Base-by-base conservation (phyloP, 768 basidiomycete species). In the Leucosporidium yakuticum region DNA sequence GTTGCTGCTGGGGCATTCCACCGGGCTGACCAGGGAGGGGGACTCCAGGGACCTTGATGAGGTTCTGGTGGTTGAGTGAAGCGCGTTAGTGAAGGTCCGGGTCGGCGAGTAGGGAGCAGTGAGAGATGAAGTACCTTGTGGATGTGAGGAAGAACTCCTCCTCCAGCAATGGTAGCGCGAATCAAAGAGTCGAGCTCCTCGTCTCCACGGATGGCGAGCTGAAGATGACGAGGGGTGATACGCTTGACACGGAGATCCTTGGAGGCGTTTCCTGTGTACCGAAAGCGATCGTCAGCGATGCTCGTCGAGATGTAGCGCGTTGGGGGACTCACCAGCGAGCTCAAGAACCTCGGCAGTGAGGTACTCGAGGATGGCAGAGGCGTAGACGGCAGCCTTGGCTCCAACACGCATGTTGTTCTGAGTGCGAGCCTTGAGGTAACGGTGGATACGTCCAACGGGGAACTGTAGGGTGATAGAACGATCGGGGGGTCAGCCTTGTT, bases 181-280 rank as follows among this genome's bases (percentile, higher is more conserved):
- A 98, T 92, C 67, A 98, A 86, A 23, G 86, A 88, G 77, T 97
- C 94, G n/a, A 97, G 87, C 77, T 97, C 94, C 79, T 96, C 93
- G 79, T 98, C 94, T 44, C 94, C 94, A 69, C 93, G 88, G 72
- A 98, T 97, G 32, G 94, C 94, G 34, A 96, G 85, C 79, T 96
- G 94, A 71, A 97, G 79, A 80, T 98, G 94, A 74, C 94, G 88
- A 23, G 94, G 94, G 0, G 91, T 95, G 78, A 98, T 94, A 79
- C 94, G 91, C 79, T 96, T 97, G 57, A 95, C 92, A 60, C 89
- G 86, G n/a, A 96, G 84, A 81, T 98, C 94, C 77, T 96, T 95
- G 4, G 93, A 95, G 34, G 94, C 94, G 78, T 97, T 97, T 29
- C 94, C 93, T 94, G 68, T 21, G 15, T 5, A 14, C 7, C 8